Percentiles rank a stretch among this genome's conserved stretches.
phyloP scores from a whole-genome alignment of 2,329 filamentous ascomycete genomes.

The Neofusicoccum parvum region DNA sequence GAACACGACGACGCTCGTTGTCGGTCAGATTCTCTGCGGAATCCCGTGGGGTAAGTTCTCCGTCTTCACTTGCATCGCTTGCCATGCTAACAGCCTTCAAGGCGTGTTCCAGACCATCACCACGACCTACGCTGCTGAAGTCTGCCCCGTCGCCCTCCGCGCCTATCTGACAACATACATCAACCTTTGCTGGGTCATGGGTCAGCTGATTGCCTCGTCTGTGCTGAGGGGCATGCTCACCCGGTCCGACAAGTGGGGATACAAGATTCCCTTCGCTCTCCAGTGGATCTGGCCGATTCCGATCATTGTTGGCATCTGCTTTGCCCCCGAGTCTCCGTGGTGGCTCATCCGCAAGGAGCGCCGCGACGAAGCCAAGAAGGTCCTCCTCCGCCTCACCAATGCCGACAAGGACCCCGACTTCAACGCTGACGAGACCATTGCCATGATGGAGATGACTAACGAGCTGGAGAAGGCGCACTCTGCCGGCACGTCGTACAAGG shows the following conservation, averaged over 20 bases:
- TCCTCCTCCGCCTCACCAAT: constrained; percentile 66
- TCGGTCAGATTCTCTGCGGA: constrained; percentile 48
- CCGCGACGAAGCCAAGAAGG: constrained; percentile 63
- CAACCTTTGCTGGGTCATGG: constrained; percentile 75
- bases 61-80: not conserved
- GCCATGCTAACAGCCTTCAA: not conserved
- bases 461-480: constrained; percentile 72
- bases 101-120: constrained; percentile 48
- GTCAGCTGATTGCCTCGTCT: constrained; percentile 71
- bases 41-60: constrained; percentile 42
- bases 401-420: constrained; percentile 43
- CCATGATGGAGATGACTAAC: constrained; percentile 89
- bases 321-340: constrained; percentile 72
- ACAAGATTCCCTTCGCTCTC: constrained; percentile 65
- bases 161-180: constrained; percentile 62
- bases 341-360: constrained; percentile 69
- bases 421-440: constrained; percentile 63
- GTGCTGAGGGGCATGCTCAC: constrained; percentile 68
- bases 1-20: constrained; percentile 43
- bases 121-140: constrained; percentile 54
- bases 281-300: constrained; percentile 77
- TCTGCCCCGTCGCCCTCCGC: constrained; percentile 69
- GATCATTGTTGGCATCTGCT: constrained; percentile 64
- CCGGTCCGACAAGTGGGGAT: constrained; percentile 67
- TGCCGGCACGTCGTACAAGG: constrained; percentile 72